Percentiles rank a stretch among this genome's conserved stretches.
Conservation (phyloP, 2,329 filamentous ascomycete species). For the Biscogniauxia mediterranea region DNA sequence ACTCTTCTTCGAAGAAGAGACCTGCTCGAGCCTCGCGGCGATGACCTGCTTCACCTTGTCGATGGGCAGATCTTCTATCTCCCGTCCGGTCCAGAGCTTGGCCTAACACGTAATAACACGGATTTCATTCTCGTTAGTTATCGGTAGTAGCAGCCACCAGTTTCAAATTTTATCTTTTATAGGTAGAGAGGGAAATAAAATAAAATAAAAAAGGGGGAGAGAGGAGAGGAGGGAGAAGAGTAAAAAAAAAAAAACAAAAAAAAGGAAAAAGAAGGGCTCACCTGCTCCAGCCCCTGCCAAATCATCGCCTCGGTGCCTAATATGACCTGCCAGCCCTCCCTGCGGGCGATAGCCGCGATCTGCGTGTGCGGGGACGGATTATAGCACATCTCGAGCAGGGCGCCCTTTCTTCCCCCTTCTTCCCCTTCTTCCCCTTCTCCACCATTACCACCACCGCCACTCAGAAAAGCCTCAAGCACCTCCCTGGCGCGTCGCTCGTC, state of each 20-base stretch:
- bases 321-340: slow-evolving; percentile 69
- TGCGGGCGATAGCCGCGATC: slow-evolving; percentile 59
- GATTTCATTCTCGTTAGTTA: no score
- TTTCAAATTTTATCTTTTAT: no score
- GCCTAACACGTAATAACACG: slow-evolving; percentile 33
- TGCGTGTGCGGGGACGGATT: slow-evolving; percentile 70
- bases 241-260: neutral
- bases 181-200: no score
- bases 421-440: no score
- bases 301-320: slow-evolving; percentile 75
- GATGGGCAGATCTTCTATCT: slow-evolving; percentile 58
- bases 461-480: slow-evolving; percentile 51
- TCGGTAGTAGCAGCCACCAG: no score
- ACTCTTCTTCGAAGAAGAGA: slow-evolving; percentile 21
- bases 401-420: slow-evolving; percentile 55
- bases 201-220: neutral
- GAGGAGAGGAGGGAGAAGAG: no score
- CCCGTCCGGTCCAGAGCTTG: slow-evolving; percentile 62
- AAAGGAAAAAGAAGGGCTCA: slow-evolving; percentile 5
- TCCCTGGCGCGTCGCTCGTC: slow-evolving; percentile 60
- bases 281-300: slow-evolving; percentile 72
- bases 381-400: slow-evolving; percentile 81
- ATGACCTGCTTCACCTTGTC: slow-evolving; percentile 55
- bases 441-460: no score
- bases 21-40: slow-evolving; percentile 39